phyloP scores from a whole-genome alignment of 2,329 filamentous ascomycete genomes.

The Trichoderma atrobrunneum region DNA sequence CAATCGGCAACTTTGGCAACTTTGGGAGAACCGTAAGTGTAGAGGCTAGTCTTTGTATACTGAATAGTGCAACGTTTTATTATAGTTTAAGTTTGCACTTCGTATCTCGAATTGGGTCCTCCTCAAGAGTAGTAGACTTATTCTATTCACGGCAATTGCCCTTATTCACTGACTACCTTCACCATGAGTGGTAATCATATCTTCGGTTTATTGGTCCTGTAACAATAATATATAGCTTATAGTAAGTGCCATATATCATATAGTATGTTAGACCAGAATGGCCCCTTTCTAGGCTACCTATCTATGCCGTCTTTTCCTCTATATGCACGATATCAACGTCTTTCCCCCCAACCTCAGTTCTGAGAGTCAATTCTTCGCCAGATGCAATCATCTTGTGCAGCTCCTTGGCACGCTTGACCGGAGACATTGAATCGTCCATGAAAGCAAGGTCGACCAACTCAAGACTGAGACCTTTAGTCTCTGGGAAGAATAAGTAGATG shows the following conservation, averaged over 20 bases:
- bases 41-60: background rate
- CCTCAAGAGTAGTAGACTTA: background rate
- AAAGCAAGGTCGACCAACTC: conserved; percentile 40
- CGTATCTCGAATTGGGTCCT: background rate
- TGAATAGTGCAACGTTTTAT: background rate
- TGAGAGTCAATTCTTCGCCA: conserved; percentile 1
- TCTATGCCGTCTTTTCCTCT: background rate
- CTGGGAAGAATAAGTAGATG: conserved; percentile 31
- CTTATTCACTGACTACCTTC: background rate
- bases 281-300: background rate
- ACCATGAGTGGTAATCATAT: background rate
- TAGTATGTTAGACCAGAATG: background rate
- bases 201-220: background rate
- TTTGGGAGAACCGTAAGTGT: background rate
- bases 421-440: conserved; percentile 11
- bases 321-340: background rate
- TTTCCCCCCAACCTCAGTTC: background rate
- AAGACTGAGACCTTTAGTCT: conserved; percentile 39
- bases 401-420: conserved; percentile 11
- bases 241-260: background rate
- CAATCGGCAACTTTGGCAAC: background rate
- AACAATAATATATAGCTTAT: background rate
- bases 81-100: background rate
- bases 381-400: conserved; percentile 7
- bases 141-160: background rate